These are phyloP conservation scores for Periglandula ipomoeae DNA, from an alignment of 2,329 filamentous ascomycete genomes.

Conservation along the genomic window DNA sequence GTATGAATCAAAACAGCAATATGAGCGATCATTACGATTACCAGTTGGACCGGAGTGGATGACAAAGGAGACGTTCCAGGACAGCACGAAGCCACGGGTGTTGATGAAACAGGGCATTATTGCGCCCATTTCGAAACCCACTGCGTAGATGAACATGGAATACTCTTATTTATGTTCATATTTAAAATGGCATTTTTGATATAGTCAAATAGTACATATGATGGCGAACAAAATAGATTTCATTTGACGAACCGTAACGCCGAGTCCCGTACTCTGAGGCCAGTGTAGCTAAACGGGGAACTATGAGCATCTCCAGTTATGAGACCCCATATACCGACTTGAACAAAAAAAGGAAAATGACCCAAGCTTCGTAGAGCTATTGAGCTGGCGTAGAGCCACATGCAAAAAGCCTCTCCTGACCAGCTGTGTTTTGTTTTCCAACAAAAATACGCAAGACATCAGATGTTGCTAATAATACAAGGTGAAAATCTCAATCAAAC, in stretches of 20 bases:
- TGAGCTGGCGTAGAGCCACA: not conserved
- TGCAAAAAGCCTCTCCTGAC: not conserved
- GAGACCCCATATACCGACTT: not conserved
- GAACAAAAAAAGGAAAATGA: not conserved
- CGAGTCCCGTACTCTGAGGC: not conserved
- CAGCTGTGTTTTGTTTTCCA: not conserved
- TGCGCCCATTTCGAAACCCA: slow-evolving; percentile 75
- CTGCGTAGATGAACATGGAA: slow-evolving; percentile 17
- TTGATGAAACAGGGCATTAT: slow-evolving; percentile 89
- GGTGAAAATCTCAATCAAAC: not conserved
- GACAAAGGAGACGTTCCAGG: slow-evolving; percentile 92
- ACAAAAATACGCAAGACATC: not conserved
- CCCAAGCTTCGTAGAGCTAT: not conserved
- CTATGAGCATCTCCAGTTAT: not conserved
- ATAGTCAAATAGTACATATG: not conserved
- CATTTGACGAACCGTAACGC: not conserved
- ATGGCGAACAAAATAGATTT: not conserved
- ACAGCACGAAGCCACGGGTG: slow-evolving; percentile 78
- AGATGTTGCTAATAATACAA: not conserved
- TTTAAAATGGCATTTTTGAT: not conserved
- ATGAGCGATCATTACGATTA: slow-evolving; percentile 77
- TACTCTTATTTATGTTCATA: no score
- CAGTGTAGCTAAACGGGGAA: no score
- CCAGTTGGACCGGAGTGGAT: slow-evolving; percentile 92
- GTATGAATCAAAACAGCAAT: slow-evolving; percentile 83